Evolutionary conservation across 2,329 filamentous ascomycete species (phyloP), one percentile per base, ranked within the genome.

Genomic region (Botryosphaeria dothidea): DNA sequence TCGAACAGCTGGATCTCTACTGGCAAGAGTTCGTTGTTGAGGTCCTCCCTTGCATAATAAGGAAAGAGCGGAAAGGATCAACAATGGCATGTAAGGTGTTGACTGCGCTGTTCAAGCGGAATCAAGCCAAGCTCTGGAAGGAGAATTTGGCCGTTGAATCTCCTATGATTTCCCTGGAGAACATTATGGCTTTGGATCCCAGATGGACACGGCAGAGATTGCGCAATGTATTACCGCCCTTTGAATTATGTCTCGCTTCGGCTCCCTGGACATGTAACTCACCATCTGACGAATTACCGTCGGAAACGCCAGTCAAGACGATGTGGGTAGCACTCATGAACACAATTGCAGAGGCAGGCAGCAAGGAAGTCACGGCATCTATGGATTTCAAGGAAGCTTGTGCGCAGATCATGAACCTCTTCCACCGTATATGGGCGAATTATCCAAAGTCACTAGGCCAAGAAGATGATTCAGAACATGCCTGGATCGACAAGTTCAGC

Each of bases 281-380:
- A n/a, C 61, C 48, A 1, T 45, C 48, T 25, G 51, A 45, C 4
- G 68, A 27, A 4, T 8, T 13, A 27, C 19, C 27, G 19, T 31
- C 46, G 70, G 27, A 65, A 65, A 19, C 69, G 71, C n/a, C 77
- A 74, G 65, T 46, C 6, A 66, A 67, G 21, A 71, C 68, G 21
- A 81, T 92, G 41, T 92, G 89, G 89, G 75, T 80, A 29, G 81
- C 84, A 1, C 80, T 92, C 13, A 81, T 92, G 48, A 79, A 81
- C 3, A 86, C 89, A 1, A 81, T 93, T 27, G 85, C 88, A 2
- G 84, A 85, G 56, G 90, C 91, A 43, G 89, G 89, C 25, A 85
- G 84, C 46, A 96, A 97, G 77, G 95, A 99, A 77, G 90, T 99
- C 70, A 96, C 94, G 71, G 89, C 93, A 6, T 93, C 92, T 0